Percentiles rank a stretch among this genome's conserved stretches.
phyloP scores from a whole-genome alignment of 441 rosid species.

The Manihot esculenta region DNA sequence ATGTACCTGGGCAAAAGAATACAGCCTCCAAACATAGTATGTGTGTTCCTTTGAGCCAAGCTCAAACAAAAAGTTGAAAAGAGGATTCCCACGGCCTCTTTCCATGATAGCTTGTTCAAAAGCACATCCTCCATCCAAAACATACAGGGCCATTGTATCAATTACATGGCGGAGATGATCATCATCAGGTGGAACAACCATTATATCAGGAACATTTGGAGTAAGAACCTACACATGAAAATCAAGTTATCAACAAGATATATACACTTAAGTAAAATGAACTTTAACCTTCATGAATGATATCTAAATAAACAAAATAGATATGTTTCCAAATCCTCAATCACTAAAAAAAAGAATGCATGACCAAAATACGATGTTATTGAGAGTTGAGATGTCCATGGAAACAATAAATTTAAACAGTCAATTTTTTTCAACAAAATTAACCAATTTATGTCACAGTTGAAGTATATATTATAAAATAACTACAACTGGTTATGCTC shows the following conservation, averaged over 20 bases:
- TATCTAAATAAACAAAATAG: not conserved
- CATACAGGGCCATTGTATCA: slow-evolving; percentile 96
- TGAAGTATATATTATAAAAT: not conserved
- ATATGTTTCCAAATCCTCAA: not conserved
- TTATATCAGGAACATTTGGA: slow-evolving; percentile 98
- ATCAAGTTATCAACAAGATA: slow-evolving; percentile 20
- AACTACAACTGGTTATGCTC: not conserved
- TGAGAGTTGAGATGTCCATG: not conserved
- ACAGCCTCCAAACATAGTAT: slow-evolving; percentile 78
- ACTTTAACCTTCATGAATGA: not conserved
- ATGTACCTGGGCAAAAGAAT: slow-evolving; percentile 76
- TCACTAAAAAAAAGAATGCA: not conserved
- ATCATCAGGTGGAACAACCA: slow-evolving; percentile 85
- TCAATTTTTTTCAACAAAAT: not conserved
- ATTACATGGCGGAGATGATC: slow-evolving; percentile 88
- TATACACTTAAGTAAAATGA: not conserved
- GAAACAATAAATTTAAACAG: not conserved
- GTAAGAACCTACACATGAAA: slow-evolving; percentile 74
- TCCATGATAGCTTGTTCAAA: slow-evolving; percentile 99
- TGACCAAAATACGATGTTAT: not conserved
- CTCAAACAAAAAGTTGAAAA: slow-evolving; percentile 89
- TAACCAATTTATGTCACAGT: not conserved
- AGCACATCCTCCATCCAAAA: slow-evolving; percentile 96
- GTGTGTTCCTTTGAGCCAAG: slow-evolving; percentile 97
- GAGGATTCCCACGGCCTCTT: slow-evolving; percentile 97